A percentile compares a stretch with the other conserved stretches of the same genome.
phyloP scores from a whole-genome alignment of 345 rosid genomes.

The thale cress (Arabidopsis thaliana) region TAIR10.1 NC_003074.8:8819001-8819500 shows the following conservation, averaged over 20 bases:
- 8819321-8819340: neutral
- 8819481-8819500: slow-evolving; percentile 41
- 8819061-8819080: neutral
- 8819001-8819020: slow-evolving; percentile 1
- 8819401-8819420: slow-evolving; percentile 4
- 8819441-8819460: slow-evolving; percentile 44
- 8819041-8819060: no score
- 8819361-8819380: slow-evolving; percentile 23
- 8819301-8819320: slow-evolving; percentile 17
- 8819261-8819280: neutral
- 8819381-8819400: slow-evolving; percentile 15
- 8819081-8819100: neutral
- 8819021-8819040: neutral
- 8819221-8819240: neutral
- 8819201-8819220: neutral
- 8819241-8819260: neutral
- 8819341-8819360: neutral
- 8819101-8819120: neutral
- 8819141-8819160: neutral
- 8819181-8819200: neutral
- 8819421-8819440: slow-evolving; percentile 34
- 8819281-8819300: neutral
- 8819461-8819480: slow-evolving; percentile 44
- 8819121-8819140: neutral
- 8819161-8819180: slow-evolving; percentile 2